phyloP scores from a whole-genome alignment of 2,329 filamentous ascomycete species.

The Xylaria sp. region DNA sequence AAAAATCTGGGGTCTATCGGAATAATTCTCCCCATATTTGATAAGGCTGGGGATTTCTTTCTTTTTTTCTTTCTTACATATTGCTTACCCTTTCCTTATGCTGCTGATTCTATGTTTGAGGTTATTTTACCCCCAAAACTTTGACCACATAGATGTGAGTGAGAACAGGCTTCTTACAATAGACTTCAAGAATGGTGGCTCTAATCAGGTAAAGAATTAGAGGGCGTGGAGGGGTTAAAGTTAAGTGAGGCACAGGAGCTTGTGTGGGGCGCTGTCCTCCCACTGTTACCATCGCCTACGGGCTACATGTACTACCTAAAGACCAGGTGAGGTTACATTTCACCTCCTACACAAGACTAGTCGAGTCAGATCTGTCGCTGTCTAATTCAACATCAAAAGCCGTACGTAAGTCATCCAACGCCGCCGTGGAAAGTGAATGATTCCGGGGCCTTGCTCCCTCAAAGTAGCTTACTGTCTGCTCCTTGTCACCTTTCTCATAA shows the following conservation, averaged over 20 bases:
- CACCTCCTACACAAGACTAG: not conserved
- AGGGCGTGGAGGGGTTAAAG: not conserved
- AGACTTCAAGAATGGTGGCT: too few species aligned
- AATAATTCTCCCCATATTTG: too few species aligned
- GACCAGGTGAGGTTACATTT: too few species aligned
- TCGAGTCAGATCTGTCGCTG: not conserved
- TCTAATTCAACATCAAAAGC: not conserved
- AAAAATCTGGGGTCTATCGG: not conserved
- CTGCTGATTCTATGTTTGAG: too few species aligned
- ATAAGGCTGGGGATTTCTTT: too few species aligned
- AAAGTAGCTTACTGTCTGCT: not conserved
- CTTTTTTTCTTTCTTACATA: not conserved
- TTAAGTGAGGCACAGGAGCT: not conserved
- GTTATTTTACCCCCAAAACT: too few species aligned
- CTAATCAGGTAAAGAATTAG: too few species aligned
- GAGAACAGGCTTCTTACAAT: not conserved
- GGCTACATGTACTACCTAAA: too few species aligned
- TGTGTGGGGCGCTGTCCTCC: not conserved
- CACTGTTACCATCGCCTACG: not conserved
- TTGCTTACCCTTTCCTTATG: too few species aligned
- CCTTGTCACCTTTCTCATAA: not conserved
- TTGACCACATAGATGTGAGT: too few species aligned
- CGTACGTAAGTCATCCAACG: not conserved
- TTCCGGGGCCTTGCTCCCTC: not conserved
- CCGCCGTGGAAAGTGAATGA: conserved; percentile 7